phyloP scores from a whole-genome alignment of 768 basidiomycete species.

The Leucogyrophana mollusca region DNA sequence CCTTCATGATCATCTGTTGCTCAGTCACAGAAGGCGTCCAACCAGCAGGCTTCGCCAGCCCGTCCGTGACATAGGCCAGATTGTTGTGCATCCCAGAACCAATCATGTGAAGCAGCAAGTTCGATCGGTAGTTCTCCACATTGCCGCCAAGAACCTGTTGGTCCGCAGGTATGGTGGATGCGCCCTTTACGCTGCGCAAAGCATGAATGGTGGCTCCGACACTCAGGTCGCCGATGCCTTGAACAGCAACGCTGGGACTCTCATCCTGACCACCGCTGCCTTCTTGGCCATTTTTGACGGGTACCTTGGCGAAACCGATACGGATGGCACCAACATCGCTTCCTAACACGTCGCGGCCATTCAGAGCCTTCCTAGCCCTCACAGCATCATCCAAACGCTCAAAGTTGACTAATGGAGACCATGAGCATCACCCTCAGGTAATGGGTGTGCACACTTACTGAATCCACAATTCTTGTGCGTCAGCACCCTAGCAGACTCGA shows the following conservation, averaged over 20 bases:
- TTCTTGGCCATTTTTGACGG: constrained; percentile 82
- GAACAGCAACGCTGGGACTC: constrained; percentile 61
- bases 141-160: constrained; percentile 90
- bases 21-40: constrained; percentile 81
- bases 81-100: constrained; percentile 64
- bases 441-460: constrained; percentile 45
- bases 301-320: constrained; percentile 96
- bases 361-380: constrained; percentile 90
- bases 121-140: constrained; percentile 94
- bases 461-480: constrained; percentile 98
- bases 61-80: constrained; percentile 53
- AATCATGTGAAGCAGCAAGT: constrained; percentile 87
- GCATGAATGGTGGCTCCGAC: constrained; percentile 89
- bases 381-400: constrained; percentile 97
- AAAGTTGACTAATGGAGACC: constrained; percentile 77
- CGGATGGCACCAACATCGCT: constrained; percentile 96
- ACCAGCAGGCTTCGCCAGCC: constrained; percentile 58
- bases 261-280: constrained; percentile 60
- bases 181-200: constrained; percentile 86
- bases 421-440: constrained; percentile 7
- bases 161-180: constrained; percentile 86
- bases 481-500: constrained; percentile 93
- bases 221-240: constrained; percentile 82
- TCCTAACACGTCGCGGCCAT: constrained; percentile 93
- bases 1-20: constrained; percentile 96